phyloP scores from a whole-genome alignment of 2,329 filamentous ascomycete genomes.

The Fusarium transvaalense region DNA sequence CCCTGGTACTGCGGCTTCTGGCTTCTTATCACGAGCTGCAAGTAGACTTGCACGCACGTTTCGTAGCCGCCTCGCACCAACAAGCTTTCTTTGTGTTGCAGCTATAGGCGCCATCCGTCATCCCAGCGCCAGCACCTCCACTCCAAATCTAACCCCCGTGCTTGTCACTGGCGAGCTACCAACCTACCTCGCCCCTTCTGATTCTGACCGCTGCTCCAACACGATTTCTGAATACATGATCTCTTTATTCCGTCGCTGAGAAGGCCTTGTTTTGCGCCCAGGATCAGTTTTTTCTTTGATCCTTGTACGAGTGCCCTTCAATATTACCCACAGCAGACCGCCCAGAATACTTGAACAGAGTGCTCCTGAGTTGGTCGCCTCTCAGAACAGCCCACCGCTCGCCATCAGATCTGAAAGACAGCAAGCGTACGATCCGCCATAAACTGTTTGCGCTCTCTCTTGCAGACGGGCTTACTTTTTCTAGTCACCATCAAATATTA shows the following conservation, averaged over 20 bases:
- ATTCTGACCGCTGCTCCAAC: slow-evolving; percentile 43
- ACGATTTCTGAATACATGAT: slow-evolving; percentile 44
- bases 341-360: slow-evolving; percentile 35
- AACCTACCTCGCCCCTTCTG: slow-evolving; percentile 23
- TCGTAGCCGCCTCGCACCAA: slow-evolving; percentile 24
- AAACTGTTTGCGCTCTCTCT: slow-evolving; percentile 17
- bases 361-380: slow-evolving; percentile 35
- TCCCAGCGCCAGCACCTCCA: slow-evolving; percentile 40
- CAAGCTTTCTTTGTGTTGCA: slow-evolving; percentile 34
- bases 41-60: slow-evolving; percentile 15
- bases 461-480: slow-evolving; percentile 17
- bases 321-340: slow-evolving; percentile 25
- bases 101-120: slow-evolving; percentile 31
- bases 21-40: slow-evolving; percentile 28
- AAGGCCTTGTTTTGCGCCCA: slow-evolving; percentile 37
- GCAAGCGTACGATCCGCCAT: slow-evolving; percentile 20
- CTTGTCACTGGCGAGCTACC: slow-evolving; percentile 37
- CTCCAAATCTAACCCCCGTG: slow-evolving; percentile 34
- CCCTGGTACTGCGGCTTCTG: slow-evolving; percentile 24
- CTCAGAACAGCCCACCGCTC: slow-evolving; percentile 30
- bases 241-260: slow-evolving; percentile 34
- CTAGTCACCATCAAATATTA: slow-evolving; percentile 15
- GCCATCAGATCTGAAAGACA: slow-evolving; percentile 25
- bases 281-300: slow-evolving; percentile 29
- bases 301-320: slow-evolving; percentile 21